Percentiles rank a stretch among this genome's conserved stretches.
Evolutionary conservation across 352 stramenopile genomes (phyloP).

Genomic region (Pythium diclinum): DNA sequence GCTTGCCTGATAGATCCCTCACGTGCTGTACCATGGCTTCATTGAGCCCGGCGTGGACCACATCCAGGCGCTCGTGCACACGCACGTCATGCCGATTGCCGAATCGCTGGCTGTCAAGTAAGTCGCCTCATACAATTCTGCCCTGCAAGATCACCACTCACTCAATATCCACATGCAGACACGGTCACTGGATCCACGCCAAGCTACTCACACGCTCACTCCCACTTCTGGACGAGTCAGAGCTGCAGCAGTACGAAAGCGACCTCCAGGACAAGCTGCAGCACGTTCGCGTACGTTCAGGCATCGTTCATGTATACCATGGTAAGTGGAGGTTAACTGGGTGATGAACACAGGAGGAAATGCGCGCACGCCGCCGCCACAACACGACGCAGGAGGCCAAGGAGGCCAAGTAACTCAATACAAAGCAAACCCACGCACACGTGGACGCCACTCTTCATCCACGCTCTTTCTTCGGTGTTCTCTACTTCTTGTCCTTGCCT

Average conservation of each 20-base stretch:
- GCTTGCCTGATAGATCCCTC: conserved; percentile 36
- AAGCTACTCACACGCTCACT: conserved; percentile 53
- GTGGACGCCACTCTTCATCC: neutral
- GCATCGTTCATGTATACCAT: neutral
- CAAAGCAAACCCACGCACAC: neutral
- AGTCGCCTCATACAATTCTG: conserved; percentile 4
- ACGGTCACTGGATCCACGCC: conserved; percentile 68
- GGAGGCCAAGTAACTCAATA: conserved; percentile 15
- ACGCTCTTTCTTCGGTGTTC: neutral
- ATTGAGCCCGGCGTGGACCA: conserved; percentile 43
- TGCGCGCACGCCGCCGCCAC: conserved; percentile 22
- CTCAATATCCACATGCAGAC: conserved; percentile 23
- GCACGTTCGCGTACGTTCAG: conserved; percentile 40
- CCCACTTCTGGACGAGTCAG: conserved; percentile 38
- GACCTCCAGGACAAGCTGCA: conserved; percentile 53
- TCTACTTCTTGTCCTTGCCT: conserved; percentile 19
- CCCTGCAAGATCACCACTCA: neutral
- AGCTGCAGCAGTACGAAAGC: conserved; percentile 45
- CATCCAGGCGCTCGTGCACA: conserved; percentile 41
- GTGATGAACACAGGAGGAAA: conserved; percentile 25
- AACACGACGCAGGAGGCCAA: neutral
- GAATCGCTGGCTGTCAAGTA: conserved; percentile 56
- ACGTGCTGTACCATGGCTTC: conserved; percentile 65
- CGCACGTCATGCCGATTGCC: conserved; percentile 47
- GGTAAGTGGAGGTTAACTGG: too few species aligned